These are phyloP conservation scores for Tarenaya hassleriana DNA, from an alignment of 345 rosid genomes.

Conservation along the genomic window DNA sequence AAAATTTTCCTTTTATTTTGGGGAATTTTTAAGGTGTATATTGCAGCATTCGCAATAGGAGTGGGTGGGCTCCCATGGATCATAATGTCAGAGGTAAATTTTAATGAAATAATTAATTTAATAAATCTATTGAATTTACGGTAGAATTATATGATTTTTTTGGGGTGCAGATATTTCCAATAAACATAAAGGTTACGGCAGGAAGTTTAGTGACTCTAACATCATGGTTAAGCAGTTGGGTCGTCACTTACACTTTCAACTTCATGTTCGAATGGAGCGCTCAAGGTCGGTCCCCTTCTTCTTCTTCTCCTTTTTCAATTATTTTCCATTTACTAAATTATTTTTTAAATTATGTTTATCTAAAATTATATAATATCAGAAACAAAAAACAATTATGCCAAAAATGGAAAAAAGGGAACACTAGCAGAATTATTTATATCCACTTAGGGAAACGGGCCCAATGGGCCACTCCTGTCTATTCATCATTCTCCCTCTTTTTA, in stretches of 20 bases:
- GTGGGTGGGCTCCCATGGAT: constrained; percentile 40
- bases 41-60: constrained; percentile 30
- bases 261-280: constrained; percentile 44
- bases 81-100: constrained; percentile 40
- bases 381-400: too few species aligned
- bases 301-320: neutral
- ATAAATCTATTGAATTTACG: too few species aligned
- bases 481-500: too few species aligned
- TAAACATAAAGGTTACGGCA: constrained; percentile 41
- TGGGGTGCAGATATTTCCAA: constrained; percentile 39
- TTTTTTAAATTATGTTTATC: too few species aligned
- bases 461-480: too few species aligned
- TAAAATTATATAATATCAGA: too few species aligned
- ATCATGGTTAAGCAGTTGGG: constrained; percentile 36
- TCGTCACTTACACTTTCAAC: constrained; percentile 38
- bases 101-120: neutral
- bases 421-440: too few species aligned
- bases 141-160: too few species aligned
- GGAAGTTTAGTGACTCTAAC: constrained; percentile 42
- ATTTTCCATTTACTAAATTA: too few species aligned
- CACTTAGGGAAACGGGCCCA: too few species aligned
- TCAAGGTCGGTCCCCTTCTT: too few species aligned
- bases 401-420: too few species aligned
- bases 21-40: constrained; percentile 28
- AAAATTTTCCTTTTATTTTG: neutral